Conservation (phyloP, 306 rosid genomes). For the Parietaria judaica region DNA sequence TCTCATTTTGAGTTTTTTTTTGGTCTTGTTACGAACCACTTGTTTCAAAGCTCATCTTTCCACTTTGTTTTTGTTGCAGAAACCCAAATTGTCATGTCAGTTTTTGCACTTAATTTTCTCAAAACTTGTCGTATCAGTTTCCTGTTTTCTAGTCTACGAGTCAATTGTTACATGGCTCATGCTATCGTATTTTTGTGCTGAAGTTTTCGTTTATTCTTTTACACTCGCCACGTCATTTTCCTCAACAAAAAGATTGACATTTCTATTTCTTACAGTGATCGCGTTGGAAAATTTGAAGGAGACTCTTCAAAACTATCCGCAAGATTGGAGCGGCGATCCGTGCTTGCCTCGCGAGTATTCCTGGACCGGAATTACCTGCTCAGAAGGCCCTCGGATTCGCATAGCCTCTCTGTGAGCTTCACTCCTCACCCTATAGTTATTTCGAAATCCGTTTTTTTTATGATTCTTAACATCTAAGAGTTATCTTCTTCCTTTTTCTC, state of each 20-base stretch:
- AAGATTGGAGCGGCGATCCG: slow-evolving; percentile 90
- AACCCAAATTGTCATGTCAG: too few species aligned
- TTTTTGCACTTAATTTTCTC: not conserved
- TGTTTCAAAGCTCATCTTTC: too few species aligned
- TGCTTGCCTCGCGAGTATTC: slow-evolving; percentile 65
- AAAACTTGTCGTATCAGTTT: not conserved
- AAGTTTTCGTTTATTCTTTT: not conserved
- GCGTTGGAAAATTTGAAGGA: slow-evolving; percentile 43
- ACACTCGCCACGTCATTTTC: too few species aligned
- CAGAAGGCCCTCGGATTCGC: slow-evolving; percentile 56
- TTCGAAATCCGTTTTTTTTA: not conserved
- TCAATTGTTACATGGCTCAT: too few species aligned
- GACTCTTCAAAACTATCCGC: slow-evolving; percentile 56
- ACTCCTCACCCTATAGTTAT: slow-evolving; percentile 10
- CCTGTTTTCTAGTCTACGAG: not conserved
- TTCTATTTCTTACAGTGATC: slow-evolving; percentile 32
- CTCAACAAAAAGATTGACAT: too few species aligned
- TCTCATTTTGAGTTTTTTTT: too few species aligned
- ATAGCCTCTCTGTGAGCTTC: slow-evolving; percentile 66
- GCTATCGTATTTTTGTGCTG: not conserved
- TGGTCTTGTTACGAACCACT: too few species aligned
- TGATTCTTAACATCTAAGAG: slow-evolving; percentile 4
- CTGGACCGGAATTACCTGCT: slow-evolving; percentile 88
- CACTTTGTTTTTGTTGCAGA: too few species aligned
- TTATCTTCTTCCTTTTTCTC: slow-evolving; percentile 5